Conservation (phyloP, 2,329 filamentous ascomycete genomes). For the Cladosporium sp. region DNA sequence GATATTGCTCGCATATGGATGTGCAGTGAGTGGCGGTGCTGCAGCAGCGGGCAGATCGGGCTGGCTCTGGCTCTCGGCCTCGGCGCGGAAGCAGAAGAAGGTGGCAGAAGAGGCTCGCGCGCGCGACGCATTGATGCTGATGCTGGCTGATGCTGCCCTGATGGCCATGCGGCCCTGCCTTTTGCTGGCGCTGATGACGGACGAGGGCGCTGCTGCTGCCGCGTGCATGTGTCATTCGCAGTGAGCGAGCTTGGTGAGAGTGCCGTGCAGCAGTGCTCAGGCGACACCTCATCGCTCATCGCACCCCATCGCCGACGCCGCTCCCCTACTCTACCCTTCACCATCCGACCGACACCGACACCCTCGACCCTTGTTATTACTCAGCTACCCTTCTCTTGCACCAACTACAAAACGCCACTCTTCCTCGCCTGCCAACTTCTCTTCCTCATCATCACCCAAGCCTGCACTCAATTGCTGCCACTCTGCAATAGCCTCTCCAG, state of each 20-base stretch:
- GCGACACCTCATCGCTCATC: constrained; percentile 6
- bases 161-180: background rate
- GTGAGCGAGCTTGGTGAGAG: background rate
- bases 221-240: background rate
- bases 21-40: background rate
- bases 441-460: background rate
- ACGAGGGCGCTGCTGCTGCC: background rate
- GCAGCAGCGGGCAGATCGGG: background rate
- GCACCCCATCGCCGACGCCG: background rate
- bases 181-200: background rate
- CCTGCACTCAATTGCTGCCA: constrained; percentile 13
- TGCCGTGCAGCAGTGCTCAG: constrained; percentile 1
- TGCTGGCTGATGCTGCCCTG: background rate
- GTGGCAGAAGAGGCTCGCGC: background rate
- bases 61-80: no score
- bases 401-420: constrained; percentile 10
- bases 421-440: background rate
- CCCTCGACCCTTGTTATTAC: constrained; percentile 13
- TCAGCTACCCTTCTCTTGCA: background rate
- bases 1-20: background rate
- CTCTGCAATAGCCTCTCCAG: constrained; percentile 1
- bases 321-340: constrained; percentile 4
- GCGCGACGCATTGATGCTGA: background rate
- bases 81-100: constrained; percentile 4
- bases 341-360: background rate